Conservation (phyloP, 163 green algal genomes). For the Coccomyxa subellipsoidea region DNA sequence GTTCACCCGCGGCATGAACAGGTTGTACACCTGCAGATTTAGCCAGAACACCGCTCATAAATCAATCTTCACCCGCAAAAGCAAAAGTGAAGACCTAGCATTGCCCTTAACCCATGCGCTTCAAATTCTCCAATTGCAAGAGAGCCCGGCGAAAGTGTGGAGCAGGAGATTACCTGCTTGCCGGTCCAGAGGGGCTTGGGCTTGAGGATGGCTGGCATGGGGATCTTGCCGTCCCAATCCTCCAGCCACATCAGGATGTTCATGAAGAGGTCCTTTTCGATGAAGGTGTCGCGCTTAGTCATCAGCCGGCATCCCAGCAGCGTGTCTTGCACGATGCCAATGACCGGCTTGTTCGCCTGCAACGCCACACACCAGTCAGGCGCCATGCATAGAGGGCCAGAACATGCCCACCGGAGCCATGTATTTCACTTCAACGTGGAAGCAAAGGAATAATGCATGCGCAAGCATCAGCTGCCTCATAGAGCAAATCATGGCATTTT, state of each 20-base stretch:
- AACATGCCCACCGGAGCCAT: neutral
- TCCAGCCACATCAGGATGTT: constrained; percentile 97
- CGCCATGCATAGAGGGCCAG: neutral
- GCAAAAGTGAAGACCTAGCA: too few relatives aligned
- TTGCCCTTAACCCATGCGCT: too few relatives aligned
- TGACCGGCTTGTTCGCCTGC: constrained; percentile 95
- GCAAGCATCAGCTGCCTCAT: too few relatives aligned
- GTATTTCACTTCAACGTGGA: too few relatives aligned
- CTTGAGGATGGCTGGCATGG: constrained; percentile 92
- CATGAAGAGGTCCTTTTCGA: constrained; percentile 93
- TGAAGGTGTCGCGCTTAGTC: constrained; percentile 97
- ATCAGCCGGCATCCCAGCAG: constrained; percentile 91
- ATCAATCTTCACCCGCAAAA: too few relatives aligned
- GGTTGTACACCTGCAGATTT: constrained; percentile 80
- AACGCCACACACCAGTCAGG: neutral
- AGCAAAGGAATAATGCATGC: too few relatives aligned
- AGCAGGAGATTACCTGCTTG: constrained; percentile 73
- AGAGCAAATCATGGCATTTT: too few relatives aligned
- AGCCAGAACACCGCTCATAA: neutral
- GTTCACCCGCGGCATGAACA: constrained; percentile 91
- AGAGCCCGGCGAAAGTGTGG: neutral
- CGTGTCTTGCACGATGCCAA: constrained; percentile 98
- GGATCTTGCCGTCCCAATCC: constrained; percentile 91
- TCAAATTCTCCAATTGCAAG: too few relatives aligned
- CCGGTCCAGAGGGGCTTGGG: constrained; percentile 94